phyloP scores from a whole-genome alignment of 441 rosid species.

The Adansonia madagascariensis region DNA sequence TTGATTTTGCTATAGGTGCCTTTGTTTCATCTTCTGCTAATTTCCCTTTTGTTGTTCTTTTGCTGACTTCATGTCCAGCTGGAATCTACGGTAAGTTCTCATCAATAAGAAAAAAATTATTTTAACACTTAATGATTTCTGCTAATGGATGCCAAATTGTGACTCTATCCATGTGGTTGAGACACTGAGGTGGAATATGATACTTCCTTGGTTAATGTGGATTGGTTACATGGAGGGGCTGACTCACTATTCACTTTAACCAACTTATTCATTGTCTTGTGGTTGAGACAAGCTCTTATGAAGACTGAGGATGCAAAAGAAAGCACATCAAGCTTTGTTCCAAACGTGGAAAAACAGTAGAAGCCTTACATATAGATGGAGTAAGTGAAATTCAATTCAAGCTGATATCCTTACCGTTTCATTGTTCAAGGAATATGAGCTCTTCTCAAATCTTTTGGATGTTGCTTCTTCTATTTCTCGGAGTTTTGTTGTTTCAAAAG shows the following conservation, averaged over 20 bases:
- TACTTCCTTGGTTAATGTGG: constrained; percentile 86
- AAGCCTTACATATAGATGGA: constrained; percentile 41
- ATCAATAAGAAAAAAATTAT: constrained; percentile 14
- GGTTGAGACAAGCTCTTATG: constrained; percentile 76
- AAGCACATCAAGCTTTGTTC: constrained; percentile 26
- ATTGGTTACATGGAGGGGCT: constrained; percentile 90
- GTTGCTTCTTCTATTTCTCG: background rate
- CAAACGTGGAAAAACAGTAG: constrained; percentile 36
- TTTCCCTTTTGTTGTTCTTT: constrained; percentile 28
- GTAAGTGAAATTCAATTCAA: background rate
- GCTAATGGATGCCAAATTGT: background rate
- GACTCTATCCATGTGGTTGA: constrained; percentile 28
- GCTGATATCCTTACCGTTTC: background rate
- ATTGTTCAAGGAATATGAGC: constrained; percentile 9
- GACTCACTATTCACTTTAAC: constrained; percentile 85
- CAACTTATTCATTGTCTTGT: constrained; percentile 81
- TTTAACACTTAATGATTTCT: background rate
- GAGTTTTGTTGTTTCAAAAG: no score
- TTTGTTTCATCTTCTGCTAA: constrained; percentile 33
- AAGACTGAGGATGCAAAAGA: constrained; percentile 39
- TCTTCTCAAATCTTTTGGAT: background rate
- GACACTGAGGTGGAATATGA: constrained; percentile 80
- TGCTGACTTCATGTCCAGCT: constrained; percentile 51
- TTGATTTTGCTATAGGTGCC: constrained; percentile 13
- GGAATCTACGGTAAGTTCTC: constrained; percentile 76